A percentile compares a stretch with the other conserved stretches of the same genome.
Evolutionary conservation across 139 green algal species (phyloP).

Genomic region (Eudorina sp.): DNA sequence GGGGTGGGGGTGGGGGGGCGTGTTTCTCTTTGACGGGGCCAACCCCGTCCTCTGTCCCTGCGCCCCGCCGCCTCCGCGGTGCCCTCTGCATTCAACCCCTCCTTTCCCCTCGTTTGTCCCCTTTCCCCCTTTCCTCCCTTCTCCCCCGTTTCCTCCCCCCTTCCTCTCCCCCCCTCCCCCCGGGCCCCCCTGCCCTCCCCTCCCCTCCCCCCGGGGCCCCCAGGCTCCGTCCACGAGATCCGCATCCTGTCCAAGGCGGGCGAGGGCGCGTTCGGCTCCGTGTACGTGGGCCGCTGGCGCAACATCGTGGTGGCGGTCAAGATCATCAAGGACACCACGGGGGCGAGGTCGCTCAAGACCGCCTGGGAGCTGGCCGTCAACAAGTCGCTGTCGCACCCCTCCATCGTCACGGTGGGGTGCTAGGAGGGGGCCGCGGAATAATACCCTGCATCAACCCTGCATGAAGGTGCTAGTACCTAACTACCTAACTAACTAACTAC

Average conservation of each 20-base stretch:
- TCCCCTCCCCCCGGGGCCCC: background rate
- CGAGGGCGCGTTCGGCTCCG: conserved; percentile 43
- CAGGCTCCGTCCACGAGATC: conserved; percentile 44
- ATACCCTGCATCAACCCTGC: too few species aligned
- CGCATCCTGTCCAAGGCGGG: conserved; percentile 42
- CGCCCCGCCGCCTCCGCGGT: too few species aligned
- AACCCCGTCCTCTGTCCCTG: too few species aligned
- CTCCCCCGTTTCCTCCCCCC: too few species aligned
- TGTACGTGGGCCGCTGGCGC: conserved; percentile 49
- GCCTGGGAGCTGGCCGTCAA: conserved; percentile 48
- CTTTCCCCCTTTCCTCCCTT: too few species aligned
- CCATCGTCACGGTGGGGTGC: conserved; percentile 42
- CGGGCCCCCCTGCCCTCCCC: background rate
- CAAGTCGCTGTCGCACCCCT: conserved; percentile 41
- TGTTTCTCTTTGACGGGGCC: too few species aligned
- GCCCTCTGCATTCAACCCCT: too few species aligned
- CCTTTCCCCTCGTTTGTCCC: too few species aligned
- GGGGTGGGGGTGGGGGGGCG: background rate
- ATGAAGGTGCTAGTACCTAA: too few species aligned
- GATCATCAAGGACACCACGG: conserved; percentile 49
- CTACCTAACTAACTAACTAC: too few species aligned
- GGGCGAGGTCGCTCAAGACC: conserved; percentile 24
- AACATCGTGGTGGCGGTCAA: conserved; percentile 50
- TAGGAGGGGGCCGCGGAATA: too few species aligned
- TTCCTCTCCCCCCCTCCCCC: background rate